Base-by-base conservation (phyloP, 192 early-diverging fungal genomes). In the Coemansia sp. region DNA sequence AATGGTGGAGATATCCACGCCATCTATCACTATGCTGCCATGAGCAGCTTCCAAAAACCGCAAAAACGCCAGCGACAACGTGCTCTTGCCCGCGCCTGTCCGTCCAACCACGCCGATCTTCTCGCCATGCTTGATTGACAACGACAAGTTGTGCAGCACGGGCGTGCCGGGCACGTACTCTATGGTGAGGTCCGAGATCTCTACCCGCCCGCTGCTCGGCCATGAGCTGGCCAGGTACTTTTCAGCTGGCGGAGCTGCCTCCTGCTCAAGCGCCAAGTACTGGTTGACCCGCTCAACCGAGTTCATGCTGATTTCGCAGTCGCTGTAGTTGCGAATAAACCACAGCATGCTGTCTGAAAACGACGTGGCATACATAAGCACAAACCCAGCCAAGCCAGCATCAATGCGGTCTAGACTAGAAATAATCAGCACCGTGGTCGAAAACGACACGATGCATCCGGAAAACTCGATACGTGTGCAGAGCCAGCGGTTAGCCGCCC, bases 71-170 rank as follows among this genome's bases (percentile, higher is more conserved):
- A 90, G 74, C 3, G 85, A 83, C 46, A 93, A 64, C 0, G 87
- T 87, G 14, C 83, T 85, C 58, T 93, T 93, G 23, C 90, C 91
- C 1, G 90, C 85, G n/a, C 91, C 92, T 2, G 93, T 91, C 10
- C 94, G 83, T 11, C 94, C 94, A 42, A 94, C 92, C 41, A 97
- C 86, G 37, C 92, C 95, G 47, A 98, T 87, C 63, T 92, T 93
- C 69, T 90, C 85, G 2, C 77, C 75, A 10, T 88, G 83, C 3
- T 75, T 74, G 40, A 93, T 85, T 2, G 65, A 32, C 44, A 96
- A 86, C 11, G 84, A 84, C 10, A 99, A 66, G 44, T 84, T 69
- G 43, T 89, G 87, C 12, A 98, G 82, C 9, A 94, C 89, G 6
- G 85, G 87, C 21, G 83, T 76, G 20, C 88, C 91, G 31, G 87